Conservation (phyloP, 2,329 filamentous ascomycete genomes). For the Nemania sp. region DNA sequence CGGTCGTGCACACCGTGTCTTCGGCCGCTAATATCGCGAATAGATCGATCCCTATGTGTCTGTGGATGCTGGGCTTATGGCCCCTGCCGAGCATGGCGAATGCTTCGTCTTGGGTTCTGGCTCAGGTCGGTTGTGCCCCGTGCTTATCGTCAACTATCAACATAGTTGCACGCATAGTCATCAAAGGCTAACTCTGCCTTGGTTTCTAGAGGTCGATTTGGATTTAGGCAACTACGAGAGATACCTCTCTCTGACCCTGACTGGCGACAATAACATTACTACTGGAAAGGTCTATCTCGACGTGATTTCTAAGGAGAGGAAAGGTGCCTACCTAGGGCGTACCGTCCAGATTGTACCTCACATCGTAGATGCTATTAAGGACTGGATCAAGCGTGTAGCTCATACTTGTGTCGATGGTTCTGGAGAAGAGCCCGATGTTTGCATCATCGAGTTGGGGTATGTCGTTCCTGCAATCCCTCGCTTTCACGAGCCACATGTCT, state of each 20-base stretch:
- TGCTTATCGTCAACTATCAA: too few species aligned
- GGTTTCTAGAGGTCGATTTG: constrained; percentile 47
- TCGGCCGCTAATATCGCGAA: constrained; percentile 33
- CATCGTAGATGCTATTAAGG: constrained; percentile 86
- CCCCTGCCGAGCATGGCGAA: constrained; percentile 63
- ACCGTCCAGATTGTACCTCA: constrained; percentile 93
- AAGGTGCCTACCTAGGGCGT: constrained; percentile 80
- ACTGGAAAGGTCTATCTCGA: constrained; percentile 94
- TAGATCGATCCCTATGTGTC: constrained; percentile 71
- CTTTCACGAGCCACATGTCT: background rate
- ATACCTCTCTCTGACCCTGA: constrained; percentile 81
- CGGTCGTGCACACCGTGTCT: background rate
- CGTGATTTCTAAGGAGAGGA: constrained; percentile 73
- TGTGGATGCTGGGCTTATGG: constrained; percentile 67
- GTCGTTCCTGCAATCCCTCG: background rate
- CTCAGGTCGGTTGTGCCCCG: constrained; percentile 27
- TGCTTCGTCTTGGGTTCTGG: constrained; percentile 86
- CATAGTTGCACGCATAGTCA: too few species aligned
- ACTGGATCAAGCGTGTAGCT: constrained; percentile 88
- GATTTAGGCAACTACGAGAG: constrained; percentile 62
- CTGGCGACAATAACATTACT: constrained; percentile 91
- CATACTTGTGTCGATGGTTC: constrained; percentile 85
- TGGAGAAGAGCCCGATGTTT: constrained; percentile 82
- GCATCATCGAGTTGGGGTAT: constrained; percentile 63
- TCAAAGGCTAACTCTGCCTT: constrained; percentile 1